Evolutionary conservation across 2,329 filamentous ascomycete species (phyloP).

Genomic region (Sclerotinia nivalis): DNA sequence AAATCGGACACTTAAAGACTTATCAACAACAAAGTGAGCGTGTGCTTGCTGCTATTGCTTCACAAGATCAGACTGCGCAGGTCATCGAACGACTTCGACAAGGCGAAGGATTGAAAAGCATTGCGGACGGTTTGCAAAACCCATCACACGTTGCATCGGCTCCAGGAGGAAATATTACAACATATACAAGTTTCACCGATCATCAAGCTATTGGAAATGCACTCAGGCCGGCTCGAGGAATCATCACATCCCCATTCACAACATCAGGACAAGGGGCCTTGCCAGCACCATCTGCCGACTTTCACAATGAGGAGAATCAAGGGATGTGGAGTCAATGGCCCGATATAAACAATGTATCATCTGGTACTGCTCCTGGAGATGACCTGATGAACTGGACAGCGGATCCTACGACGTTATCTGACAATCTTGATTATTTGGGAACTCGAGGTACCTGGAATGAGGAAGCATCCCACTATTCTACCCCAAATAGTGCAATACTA

Average conservation of each 20-base stretch:
- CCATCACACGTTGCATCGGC: slow-evolving; percentile 39
- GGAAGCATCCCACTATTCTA: slow-evolving; percentile 19
- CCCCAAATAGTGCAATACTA: slow-evolving; percentile 25
- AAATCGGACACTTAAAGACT: slow-evolving; percentile 58
- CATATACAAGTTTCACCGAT: slow-evolving; percentile 44
- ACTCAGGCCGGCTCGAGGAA: slow-evolving; percentile 44
- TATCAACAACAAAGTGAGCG: slow-evolving; percentile 57
- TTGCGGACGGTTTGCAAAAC: slow-evolving; percentile 55
- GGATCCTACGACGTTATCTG: slow-evolving; percentile 29
- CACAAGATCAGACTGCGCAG: slow-evolving; percentile 45
- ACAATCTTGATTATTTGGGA: slow-evolving; percentile 49
- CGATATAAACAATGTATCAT: background rate
- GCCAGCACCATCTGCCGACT: slow-evolving; percentile 4
- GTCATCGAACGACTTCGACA: slow-evolving; percentile 54
- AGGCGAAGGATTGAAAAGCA: slow-evolving; percentile 56
- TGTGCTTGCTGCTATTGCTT: slow-evolving; percentile 54
- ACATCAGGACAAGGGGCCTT: slow-evolving; percentile 51
- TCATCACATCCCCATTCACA: slow-evolving; percentile 50
- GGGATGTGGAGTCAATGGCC: slow-evolving; percentile 13
- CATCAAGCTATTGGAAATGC: slow-evolving; percentile 33
- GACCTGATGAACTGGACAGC: slow-evolving; percentile 41
- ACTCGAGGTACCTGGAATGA: slow-evolving; percentile 45
- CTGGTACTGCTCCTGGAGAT: background rate
- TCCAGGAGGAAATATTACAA: slow-evolving; percentile 34
- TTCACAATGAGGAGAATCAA: slow-evolving; percentile 27